phyloP scores from a whole-genome alignment of 2,329 filamentous ascomycete species.

The Gnomoniopsis smithogilvyi region DNA sequence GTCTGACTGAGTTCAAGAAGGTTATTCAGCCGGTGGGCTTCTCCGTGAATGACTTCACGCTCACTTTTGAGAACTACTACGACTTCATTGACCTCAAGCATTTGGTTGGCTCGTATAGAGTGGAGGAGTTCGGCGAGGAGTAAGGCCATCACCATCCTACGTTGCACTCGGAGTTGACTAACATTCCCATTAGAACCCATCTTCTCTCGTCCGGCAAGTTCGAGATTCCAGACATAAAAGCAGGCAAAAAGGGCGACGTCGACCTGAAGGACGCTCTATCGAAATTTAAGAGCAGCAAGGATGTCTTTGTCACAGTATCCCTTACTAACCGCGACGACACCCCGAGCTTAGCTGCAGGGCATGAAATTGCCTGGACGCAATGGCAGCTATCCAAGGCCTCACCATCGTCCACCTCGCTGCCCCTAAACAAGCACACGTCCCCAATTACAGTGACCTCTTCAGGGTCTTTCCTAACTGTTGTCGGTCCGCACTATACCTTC shows the following conservation, averaged over 20 bases:
- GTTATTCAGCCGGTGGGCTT: constrained; percentile 52
- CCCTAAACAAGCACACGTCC: constrained; percentile 15
- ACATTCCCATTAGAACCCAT: constrained; percentile 7
- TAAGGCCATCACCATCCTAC: constrained; percentile 25
- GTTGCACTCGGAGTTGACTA: constrained; percentile 14
- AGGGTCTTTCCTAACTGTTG: constrained; percentile 26
- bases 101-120: constrained; percentile 38
- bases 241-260: constrained; percentile 34
- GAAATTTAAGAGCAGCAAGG: constrained; percentile 28
- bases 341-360: constrained; percentile 48
- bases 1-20: constrained; percentile 55
- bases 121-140: constrained; percentile 40
- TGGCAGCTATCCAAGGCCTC: constrained; percentile 33
- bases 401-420: constrained; percentile 14
- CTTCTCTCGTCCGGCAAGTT: constrained; percentile 34
- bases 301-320: constrained; percentile 44
- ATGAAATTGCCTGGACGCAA: constrained; percentile 56
- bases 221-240: constrained; percentile 36
- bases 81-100: constrained; percentile 44
- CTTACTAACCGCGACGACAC: constrained; percentile 40
- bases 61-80: constrained; percentile 46
- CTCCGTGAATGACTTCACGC: constrained; percentile 30
- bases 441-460: constrained; percentile 24
- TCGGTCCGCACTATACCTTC: constrained; percentile 34
- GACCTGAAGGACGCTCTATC: constrained; percentile 28